These are phyloP conservation scores for Avena sativa DNA, from an alignment of 176 grass and related monocot species.

Conservation along the genomic window DNA sequence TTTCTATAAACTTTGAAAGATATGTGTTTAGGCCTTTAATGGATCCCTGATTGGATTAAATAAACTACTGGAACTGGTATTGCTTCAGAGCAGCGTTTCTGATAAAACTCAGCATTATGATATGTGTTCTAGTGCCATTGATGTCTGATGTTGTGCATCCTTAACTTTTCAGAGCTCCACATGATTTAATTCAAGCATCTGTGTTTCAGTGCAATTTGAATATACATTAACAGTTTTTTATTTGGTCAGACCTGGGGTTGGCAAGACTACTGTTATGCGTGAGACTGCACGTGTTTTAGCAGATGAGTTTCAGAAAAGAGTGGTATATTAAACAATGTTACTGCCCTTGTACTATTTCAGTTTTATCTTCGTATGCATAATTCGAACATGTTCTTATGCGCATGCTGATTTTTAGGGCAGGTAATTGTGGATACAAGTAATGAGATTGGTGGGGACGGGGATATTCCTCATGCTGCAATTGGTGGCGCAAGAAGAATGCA, in stretches of 20 bases:
- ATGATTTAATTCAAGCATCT: neutral
- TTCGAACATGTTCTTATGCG: constrained; percentile 44
- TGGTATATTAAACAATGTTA: constrained; percentile 59
- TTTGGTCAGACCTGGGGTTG: constrained; percentile 81
- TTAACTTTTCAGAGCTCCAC: neutral
- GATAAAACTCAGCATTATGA: constrained; percentile 13
- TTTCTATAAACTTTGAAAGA: constrained; percentile 6
- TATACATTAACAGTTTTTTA: constrained; percentile 20
- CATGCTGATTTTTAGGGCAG: constrained; percentile 77
- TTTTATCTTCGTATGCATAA: constrained; percentile 21
- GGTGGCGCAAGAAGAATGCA: constrained; percentile 97
- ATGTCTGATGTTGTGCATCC: neutral
- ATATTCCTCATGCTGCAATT: constrained; percentile 95
- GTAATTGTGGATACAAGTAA: constrained; percentile 99
- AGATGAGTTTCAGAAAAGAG: constrained; percentile 92
- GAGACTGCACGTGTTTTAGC: constrained; percentile 97
- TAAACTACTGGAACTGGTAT: neutral
- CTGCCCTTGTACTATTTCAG: constrained; percentile 13
- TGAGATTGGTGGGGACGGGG: constrained; percentile 97
- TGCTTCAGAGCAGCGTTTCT: neutral
- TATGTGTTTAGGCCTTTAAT: neutral
- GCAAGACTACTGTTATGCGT: constrained; percentile 97
- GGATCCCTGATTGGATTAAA: neutral
- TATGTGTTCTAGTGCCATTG: constrained; percentile 2
- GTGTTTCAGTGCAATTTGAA: constrained; percentile 26